These are phyloP conservation scores for Penicillium simplicissimum DNA, from an alignment of 495 filamentous ascomycete genomes.

Conservation along the genomic window DNA sequence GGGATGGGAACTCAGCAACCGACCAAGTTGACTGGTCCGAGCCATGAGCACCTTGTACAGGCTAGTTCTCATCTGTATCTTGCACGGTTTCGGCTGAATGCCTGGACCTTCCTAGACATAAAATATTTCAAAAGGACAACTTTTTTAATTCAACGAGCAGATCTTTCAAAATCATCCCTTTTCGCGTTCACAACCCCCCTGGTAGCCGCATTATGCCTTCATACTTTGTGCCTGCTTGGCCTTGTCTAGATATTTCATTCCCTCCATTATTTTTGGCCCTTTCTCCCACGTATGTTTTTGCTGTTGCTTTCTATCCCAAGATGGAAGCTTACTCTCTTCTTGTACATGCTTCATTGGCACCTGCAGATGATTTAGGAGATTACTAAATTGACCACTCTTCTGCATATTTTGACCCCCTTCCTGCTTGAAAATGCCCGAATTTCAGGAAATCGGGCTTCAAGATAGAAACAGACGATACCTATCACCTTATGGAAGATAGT, in stretches of 20 bases:
- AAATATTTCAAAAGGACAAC: constrained; percentile 19
- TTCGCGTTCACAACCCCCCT: constrained; percentile 21
- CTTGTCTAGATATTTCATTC: constrained; percentile 19
- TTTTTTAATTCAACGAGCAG: constrained; percentile 24
- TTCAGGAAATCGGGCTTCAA: too few species aligned
- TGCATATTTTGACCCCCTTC: too few species aligned
- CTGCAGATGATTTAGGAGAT: too few species aligned
- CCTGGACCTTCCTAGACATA: background rate
- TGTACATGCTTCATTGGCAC: constrained; percentile 32
- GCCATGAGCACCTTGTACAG: constrained; percentile 43
- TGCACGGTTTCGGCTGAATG: background rate
- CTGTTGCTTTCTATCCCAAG: background rate
- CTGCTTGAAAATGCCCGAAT: too few species aligned
- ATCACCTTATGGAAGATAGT: too few species aligned
- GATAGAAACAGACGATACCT: too few species aligned
- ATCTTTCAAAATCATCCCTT: constrained; percentile 6
- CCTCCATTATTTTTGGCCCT: background rate
- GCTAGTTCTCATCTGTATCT: background rate
- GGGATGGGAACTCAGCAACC: constrained; percentile 67
- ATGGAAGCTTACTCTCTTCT: constrained; percentile 12
- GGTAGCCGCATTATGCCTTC: constrained; percentile 6
- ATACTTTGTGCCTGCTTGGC: background rate
- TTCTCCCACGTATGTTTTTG: constrained; percentile 4
- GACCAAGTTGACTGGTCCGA: constrained; percentile 98
- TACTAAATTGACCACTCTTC: too few species aligned